Evolutionary conservation across 2,329 filamentous ascomycete genomes (phyloP).

Genomic region (Hawksworthiomyces lignivorus): DNA sequence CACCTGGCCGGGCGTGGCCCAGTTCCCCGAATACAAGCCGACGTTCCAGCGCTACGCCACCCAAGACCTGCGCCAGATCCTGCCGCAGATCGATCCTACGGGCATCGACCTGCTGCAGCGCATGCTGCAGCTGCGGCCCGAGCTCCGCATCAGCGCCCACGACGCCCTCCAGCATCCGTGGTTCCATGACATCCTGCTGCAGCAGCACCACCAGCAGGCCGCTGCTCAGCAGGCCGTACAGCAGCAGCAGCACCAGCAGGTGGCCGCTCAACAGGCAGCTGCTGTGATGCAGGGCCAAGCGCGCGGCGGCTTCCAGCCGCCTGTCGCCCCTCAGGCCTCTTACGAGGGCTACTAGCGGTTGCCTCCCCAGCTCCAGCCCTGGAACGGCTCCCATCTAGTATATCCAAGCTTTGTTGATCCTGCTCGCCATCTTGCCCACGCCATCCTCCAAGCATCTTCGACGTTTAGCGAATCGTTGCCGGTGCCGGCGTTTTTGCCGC

Average conservation of each 20-base stretch:
- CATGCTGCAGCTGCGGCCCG: constrained; percentile 89
- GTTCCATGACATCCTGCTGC: constrained; percentile 69
- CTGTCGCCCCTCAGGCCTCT: constrained; percentile 17
- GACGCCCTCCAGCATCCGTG: constrained; percentile 86
- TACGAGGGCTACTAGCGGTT: constrained; percentile 1
- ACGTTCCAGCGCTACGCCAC: constrained; percentile 93
- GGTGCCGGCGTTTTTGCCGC: too few relatives aligned
- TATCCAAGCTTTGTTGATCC: too few relatives aligned
- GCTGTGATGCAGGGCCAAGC: constrained; percentile 17
- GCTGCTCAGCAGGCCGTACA: constrained; percentile 69
- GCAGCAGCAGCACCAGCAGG: constrained; percentile 76
- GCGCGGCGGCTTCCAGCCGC: constrained; percentile 17
- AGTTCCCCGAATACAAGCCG: constrained; percentile 95
- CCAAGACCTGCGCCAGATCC: constrained; percentile 76
- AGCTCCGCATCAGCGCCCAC: constrained; percentile 80
- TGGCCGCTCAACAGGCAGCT: constrained; percentile 49
- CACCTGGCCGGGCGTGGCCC: constrained; percentile 89
- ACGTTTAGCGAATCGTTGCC: too few relatives aligned
- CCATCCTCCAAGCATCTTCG: too few relatives aligned
- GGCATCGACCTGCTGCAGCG: constrained; percentile 81
- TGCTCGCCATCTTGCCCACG: too few relatives aligned
- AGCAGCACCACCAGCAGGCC: constrained; percentile 46
- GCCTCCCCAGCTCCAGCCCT: background rate
- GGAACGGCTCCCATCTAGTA: too few relatives aligned
- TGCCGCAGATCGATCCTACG: constrained; percentile 81